These are phyloP conservation scores for Claviceps sp. DNA, from an alignment of 2,329 filamentous ascomycete genomes.

Conservation along the genomic window DNA sequence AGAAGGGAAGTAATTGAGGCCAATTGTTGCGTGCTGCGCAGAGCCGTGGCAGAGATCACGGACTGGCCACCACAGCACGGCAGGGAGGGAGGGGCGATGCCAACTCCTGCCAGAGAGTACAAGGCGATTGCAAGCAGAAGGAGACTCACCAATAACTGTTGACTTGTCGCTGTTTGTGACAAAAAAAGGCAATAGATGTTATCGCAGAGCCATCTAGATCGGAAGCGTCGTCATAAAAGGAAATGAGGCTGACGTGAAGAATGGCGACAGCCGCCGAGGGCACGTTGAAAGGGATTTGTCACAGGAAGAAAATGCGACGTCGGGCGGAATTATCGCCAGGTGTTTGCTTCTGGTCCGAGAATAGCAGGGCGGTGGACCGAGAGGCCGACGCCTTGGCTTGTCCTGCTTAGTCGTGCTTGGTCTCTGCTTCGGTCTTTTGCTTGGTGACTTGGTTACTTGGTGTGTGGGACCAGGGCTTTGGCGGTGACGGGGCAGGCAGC, in stretches of 20 bases:
- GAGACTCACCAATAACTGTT: not conserved
- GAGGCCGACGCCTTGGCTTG: not conserved
- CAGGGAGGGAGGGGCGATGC: not conserved
- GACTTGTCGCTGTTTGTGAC: not conserved
- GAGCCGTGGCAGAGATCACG: not conserved
- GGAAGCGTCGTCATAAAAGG: not conserved
- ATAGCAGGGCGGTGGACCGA: not conserved
- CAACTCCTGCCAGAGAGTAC: not conserved
- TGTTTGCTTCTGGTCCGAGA: not conserved
- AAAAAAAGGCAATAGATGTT: not conserved
- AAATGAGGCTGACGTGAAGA: not conserved
- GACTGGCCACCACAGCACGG: not conserved
- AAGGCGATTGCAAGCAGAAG: not conserved
- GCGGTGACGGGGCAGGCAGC: not conserved
- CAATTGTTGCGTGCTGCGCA: not conserved
- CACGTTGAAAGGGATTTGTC: not conserved
- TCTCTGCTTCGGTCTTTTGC: not conserved
- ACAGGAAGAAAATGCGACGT: conserved; percentile 7
- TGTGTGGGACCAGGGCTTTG: not conserved
- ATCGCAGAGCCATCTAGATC: conserved; percentile 2
- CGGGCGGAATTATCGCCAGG: conserved; percentile 5
- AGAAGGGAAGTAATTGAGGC: not conserved
- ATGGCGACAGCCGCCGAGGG: conserved; percentile 1
- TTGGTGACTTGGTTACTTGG: not conserved
- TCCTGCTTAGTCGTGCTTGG: not conserved